Evolutionary conservation across 2,329 filamentous ascomycete genomes (phyloP).

Genomic region (Thermoascus crustaceus): DNA sequence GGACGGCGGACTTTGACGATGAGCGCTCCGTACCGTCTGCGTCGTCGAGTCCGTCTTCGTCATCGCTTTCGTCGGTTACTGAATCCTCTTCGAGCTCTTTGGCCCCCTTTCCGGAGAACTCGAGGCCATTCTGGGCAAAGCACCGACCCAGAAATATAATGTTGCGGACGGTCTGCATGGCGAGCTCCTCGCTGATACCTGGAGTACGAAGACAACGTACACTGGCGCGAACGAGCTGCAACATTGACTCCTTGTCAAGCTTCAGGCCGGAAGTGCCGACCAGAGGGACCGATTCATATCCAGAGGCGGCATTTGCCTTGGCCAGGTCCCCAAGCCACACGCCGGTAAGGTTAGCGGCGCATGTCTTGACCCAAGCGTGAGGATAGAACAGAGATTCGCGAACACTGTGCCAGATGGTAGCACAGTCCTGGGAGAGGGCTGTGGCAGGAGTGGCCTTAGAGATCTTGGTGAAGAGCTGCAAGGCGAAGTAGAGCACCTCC

Average conservation of each 20-base stretch:
- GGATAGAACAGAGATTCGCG: constrained; percentile 63
- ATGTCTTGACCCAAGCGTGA: constrained; percentile 66
- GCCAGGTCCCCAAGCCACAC: constrained; percentile 76
- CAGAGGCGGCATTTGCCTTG: constrained; percentile 48
- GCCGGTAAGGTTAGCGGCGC: constrained; percentile 64
- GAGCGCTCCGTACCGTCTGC: constrained; percentile 31
- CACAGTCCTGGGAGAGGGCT: constrained; percentile 53
- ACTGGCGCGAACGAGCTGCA: constrained; percentile 50
- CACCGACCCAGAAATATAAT: constrained; percentile 70
- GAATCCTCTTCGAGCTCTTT: constrained; percentile 35
- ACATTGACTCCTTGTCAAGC: constrained; percentile 57
- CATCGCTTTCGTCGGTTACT: constrained; percentile 26
- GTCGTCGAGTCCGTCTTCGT: constrained; percentile 41
- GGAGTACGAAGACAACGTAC: constrained; percentile 53
- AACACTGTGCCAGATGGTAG: constrained; percentile 63
- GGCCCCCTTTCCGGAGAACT: constrained; percentile 33
- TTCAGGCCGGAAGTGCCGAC: constrained; percentile 62
- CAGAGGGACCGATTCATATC: constrained; percentile 52
- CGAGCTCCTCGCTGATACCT: constrained; percentile 64
- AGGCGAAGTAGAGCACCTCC: constrained; percentile 65
- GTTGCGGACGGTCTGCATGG: constrained; percentile 69
- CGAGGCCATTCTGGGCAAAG: constrained; percentile 50
- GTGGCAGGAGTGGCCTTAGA: constrained; percentile 57
- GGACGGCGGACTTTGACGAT: constrained; percentile 45
- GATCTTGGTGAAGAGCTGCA: constrained; percentile 62